Percentiles rank a stretch among this genome's conserved stretches.
Evolutionary conservation across 2,329 filamentous ascomycete genomes (phyloP).

Genomic region (Aspergillus sp.): DNA sequence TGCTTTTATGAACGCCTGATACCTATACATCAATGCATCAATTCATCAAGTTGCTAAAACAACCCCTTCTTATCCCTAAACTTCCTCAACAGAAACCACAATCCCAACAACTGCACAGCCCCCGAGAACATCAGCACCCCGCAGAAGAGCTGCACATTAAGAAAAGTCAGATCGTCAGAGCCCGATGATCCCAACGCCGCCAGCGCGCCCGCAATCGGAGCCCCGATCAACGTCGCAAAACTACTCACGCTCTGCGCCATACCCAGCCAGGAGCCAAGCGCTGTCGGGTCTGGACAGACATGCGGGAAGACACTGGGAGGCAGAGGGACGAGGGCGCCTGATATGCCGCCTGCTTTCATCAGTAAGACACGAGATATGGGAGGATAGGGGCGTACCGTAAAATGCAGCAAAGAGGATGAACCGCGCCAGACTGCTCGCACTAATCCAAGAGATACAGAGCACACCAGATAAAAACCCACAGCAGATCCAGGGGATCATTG

Average conservation of each 20-base stretch:
- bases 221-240: constrained; percentile 49
- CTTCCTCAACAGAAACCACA: constrained; percentile 22
- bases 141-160: constrained; percentile 49
- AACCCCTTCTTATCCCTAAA: constrained; percentile 16
- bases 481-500: constrained; percentile 58
- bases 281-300: constrained; percentile 47
- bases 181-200: constrained; percentile 37
- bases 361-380: no score
- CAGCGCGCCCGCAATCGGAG: constrained; percentile 50
- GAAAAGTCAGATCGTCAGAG: constrained; percentile 31
- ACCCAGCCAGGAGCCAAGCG: constrained; percentile 50
- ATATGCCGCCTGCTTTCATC: constrained; percentile 43
- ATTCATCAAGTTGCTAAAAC: not conserved
- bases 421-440: constrained; percentile 46
- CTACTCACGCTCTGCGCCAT: constrained; percentile 51
- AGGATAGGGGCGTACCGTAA: constrained; percentile 49
- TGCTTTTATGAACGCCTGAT: no score
- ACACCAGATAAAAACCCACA: constrained; percentile 39
- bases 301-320: constrained; percentile 60
- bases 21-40: not conserved
- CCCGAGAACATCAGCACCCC: constrained; percentile 43
- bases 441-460: constrained; percentile 55
- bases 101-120: constrained; percentile 26
- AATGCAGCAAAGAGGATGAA: constrained; percentile 61
- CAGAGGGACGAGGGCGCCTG: constrained; percentile 61